Percentiles rank a stretch among this genome's conserved stretches.
Conservation (phyloP, 495 filamentous ascomycete genomes). For the Pyronema omphalodes region DNA sequence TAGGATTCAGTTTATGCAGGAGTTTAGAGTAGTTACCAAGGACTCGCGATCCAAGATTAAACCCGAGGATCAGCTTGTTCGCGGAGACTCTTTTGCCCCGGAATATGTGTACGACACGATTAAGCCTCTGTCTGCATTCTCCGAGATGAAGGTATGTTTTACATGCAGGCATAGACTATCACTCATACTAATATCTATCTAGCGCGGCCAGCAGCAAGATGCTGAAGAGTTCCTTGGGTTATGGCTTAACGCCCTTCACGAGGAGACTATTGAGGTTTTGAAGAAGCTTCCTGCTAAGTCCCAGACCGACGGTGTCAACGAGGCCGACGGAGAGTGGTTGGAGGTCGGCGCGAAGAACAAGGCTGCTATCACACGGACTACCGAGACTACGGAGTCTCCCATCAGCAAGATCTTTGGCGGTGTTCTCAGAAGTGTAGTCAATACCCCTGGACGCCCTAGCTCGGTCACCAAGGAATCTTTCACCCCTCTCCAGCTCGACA, state of each 20-base stretch:
- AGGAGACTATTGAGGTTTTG: slow-evolving; percentile 71
- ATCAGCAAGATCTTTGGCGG: slow-evolving; percentile 91
- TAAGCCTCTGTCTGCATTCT: slow-evolving; percentile 64
- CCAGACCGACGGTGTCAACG: slow-evolving; percentile 20
- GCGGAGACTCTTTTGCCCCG: slow-evolving; percentile 78
- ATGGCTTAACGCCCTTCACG: slow-evolving; percentile 76
- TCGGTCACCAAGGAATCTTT: slow-evolving; percentile 88
- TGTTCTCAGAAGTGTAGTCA: slow-evolving; percentile 73
- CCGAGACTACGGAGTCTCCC: slow-evolving; percentile 62
- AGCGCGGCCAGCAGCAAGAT: slow-evolving; percentile 94
- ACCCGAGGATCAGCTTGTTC: slow-evolving; percentile 66
- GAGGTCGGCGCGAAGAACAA: slow-evolving; percentile 90
- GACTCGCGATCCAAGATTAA: slow-evolving; percentile 57
- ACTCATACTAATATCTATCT: slow-evolving; percentile 20
- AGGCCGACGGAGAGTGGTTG: slow-evolving; percentile 49
- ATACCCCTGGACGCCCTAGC: slow-evolving; percentile 66
- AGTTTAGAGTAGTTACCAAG: slow-evolving; percentile 72
- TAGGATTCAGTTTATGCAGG: slow-evolving; percentile 90
- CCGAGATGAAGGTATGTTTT: slow-evolving; percentile 61
- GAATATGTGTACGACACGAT: slow-evolving; percentile 94
- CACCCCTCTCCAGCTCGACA: slow-evolving; percentile 87
- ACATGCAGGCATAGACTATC: neutral
- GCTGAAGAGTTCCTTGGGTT: slow-evolving; percentile 96
- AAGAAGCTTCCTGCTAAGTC: slow-evolving; percentile 29
- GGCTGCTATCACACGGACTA: slow-evolving; percentile 68